A percentile compares a stretch with the other conserved stretches of the same genome.
These are phyloP conservation scores for Pyrus communis DNA, from an alignment of 306 rosid species.

Conservation along the genomic window DNA sequence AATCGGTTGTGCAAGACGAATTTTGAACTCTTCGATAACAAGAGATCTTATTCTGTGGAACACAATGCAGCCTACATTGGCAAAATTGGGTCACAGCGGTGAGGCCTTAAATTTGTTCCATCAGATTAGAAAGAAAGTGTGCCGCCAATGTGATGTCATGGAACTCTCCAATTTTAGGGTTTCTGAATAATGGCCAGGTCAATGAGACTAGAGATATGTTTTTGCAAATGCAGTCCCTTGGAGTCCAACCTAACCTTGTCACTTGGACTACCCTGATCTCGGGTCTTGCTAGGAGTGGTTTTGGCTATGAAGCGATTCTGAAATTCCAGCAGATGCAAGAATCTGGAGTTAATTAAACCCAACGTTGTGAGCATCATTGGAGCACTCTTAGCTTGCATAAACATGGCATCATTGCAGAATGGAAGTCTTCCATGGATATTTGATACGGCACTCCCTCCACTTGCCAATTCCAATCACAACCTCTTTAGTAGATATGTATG, in stretches of 20 bases:
- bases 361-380: conserved; percentile 42
- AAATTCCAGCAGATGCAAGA: conserved; percentile 54
- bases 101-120: conserved; percentile 70
- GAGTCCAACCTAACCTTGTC: conserved; percentile 45
- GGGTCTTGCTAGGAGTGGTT: conserved; percentile 59
- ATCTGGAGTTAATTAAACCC: conserved; percentile 50
- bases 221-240: conserved; percentile 50
- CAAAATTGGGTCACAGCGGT: conserved; percentile 59
- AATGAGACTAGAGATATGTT: conserved; percentile 56
- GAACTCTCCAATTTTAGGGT: conserved; percentile 64
- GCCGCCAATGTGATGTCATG: conserved; percentile 64
- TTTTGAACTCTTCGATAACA: conserved; percentile 28
- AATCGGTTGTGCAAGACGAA: conserved; percentile 45
- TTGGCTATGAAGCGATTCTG: conserved; percentile 41
- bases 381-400: conserved; percentile 49
- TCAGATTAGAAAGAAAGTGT: conserved; percentile 52
- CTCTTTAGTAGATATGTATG: conserved; percentile 72
- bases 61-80: conserved; percentile 68
- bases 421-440: conserved; percentile 78
- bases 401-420: conserved; percentile 40
- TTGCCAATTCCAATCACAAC: conserved; percentile 34
- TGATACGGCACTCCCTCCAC: conserved; percentile 33
- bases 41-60: conserved; percentile 76
- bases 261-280: conserved; percentile 74
- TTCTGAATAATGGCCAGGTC: conserved; percentile 66